Base-by-base conservation (phyloP, 371 early-diverging fungal genomes). In the Funneliformis caledonium region DNA sequence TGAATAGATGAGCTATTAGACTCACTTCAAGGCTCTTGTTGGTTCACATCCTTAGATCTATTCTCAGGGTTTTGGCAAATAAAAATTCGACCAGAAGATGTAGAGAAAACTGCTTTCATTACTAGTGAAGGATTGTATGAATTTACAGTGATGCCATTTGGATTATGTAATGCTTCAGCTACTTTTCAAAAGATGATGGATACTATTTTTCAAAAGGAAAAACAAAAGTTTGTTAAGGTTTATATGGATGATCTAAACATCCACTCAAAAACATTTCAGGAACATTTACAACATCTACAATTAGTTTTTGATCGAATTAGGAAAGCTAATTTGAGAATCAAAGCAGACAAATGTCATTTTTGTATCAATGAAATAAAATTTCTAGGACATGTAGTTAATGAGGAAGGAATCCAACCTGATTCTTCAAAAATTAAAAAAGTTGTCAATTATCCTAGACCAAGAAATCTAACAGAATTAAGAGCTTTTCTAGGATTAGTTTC, bases 211-310 rank as follows among this genome's bases (percentile, higher is more conserved):
- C 2, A 11, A 26, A 83, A 83, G 0, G 10, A 83, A 1, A 72
- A 85, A 4, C 81, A 81, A n/a, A 59, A 61, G 5, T 84, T 33
- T 42, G 42, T 81, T 11, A 48, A 81, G 11, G 84, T 85, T 33
- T 87, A 87, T 75, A 33, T 87, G 0, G 85, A 89, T 81, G 84
- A 87, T 83, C 81, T 89, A 12, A 73, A 42, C 10, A 65, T 82
- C 0, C 80, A 74, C 43, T 75, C 47, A 0, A 14, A 22, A 33
- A 79, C 68, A 0, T 72, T 19, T 14, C 59, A 74, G 6, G 56
- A 82, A 42, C 76, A 82, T 64, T 0, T 68, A 9, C 9, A 78
- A 69, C 69, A 77, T 33, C 11, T 82, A 26, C 10, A 75, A 52
- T 59, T 60, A 62, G 70, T 80, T 1, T 75, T 82, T 33, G 5